Evolutionary conservation across 202 grass and related monocot species (phyloP), one percentile per base, ranked within the genome.

Genomic region (Brachypodium distachyon): DNA sequence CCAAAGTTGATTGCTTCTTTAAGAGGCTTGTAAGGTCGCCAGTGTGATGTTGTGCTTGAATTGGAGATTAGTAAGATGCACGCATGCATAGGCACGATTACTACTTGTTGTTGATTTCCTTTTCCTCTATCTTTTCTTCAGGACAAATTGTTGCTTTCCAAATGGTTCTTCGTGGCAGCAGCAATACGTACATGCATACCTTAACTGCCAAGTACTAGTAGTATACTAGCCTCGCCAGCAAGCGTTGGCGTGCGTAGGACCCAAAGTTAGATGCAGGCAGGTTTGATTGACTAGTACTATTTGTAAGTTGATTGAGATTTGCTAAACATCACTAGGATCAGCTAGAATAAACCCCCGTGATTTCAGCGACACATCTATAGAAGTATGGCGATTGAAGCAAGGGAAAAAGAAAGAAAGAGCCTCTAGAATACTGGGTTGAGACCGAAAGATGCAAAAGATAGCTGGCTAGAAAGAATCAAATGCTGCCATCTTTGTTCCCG

Each of bases 401-500:
- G 61, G 23, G 21, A 9, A 5, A 7, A 27, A 51, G 1, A 39
- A 38, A 27, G 4, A n/a, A 28, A 5, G 1, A 67, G 49, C 26
- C 71, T 49, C 48, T 25, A 47, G 52, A 87, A 84, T 80, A 70
- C 80, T 67, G 57, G 57, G 23, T 11, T 0, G 47, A 34, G 86
- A 76, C 37, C 34, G 81, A 75, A 84, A 81, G 81, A 88, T 76
- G 81, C 76, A 84, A 64, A 72, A 84, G 76, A 63, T 60, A 63
- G 57, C 32, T 49, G 23, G 81, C 44, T 64, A 63, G 70, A 76
- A 56, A 84, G 81, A 84, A 88, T 76, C 81, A 71, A 84, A 76
- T 80, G 70, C 76, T 84, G 86, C 63, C 70, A 71, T 88, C 81
- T 76, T 88, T 84, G 81, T 84, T 84, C 86, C 81, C 81, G 54